Conservation (phyloP, 2,329 filamentous ascomycete species). For the Beauveria brongniartii region DNA sequence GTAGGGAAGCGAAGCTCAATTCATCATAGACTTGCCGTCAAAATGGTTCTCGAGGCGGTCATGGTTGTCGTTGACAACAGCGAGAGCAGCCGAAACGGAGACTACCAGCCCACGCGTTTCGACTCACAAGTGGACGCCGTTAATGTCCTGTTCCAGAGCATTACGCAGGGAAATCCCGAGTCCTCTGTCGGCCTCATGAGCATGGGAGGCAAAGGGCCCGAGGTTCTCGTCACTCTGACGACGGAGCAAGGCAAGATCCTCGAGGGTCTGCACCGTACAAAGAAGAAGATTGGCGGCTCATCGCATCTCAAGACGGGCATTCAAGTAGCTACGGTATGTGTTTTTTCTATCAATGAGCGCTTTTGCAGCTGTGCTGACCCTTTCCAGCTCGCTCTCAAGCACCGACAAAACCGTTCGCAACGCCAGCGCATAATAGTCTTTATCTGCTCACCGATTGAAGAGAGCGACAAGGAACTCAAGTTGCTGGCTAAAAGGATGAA, state of each 20-base stretch:
- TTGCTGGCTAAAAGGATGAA: conserved; percentile 97
- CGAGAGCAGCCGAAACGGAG: conserved; percentile 95
- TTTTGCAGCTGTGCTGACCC: conserved; percentile 60
- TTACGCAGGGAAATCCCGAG: conserved; percentile 91
- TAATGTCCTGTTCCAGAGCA: conserved; percentile 89
- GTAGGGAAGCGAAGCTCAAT: neutral
- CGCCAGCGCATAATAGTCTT: conserved; percentile 96
- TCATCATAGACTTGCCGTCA: conserved; percentile 39
- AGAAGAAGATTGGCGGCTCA: conserved; percentile 81
- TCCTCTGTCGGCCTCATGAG: conserved; percentile 97
- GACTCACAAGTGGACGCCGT: conserved; percentile 94
- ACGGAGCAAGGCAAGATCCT: conserved; percentile 94
- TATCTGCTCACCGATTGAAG: conserved; percentile 83
- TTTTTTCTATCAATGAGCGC: neutral
- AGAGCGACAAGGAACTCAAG: conserved; percentile 81
- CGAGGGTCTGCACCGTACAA: conserved; percentile 81
- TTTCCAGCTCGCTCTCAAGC: conserved; percentile 80
- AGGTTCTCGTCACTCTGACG: conserved; percentile 92
- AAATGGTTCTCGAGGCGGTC: conserved; percentile 96
- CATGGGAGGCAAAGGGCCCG: conserved; percentile 96
- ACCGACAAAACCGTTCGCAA: conserved; percentile 96
- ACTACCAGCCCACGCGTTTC: conserved; percentile 85
- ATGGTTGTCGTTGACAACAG: conserved; percentile 99
- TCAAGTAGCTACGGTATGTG: conserved; percentile 82
- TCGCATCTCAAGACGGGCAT: conserved; percentile 88